Evolutionary conservation across 2,329 filamentous ascomycete species (phyloP).

Genomic region (Fusarium transvaalense): DNA sequence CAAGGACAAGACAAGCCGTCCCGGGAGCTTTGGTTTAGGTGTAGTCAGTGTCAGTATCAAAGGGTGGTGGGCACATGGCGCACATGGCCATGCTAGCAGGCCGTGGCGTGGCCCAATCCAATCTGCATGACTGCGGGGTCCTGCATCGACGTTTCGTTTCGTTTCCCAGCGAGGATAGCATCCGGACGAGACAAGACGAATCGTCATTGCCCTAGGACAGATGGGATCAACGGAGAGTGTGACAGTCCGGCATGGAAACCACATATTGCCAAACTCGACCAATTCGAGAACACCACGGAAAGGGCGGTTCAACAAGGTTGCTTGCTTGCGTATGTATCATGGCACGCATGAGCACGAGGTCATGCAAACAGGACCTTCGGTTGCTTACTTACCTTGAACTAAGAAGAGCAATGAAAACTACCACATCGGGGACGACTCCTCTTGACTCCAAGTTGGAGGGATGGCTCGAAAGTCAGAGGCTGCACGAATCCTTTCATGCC

Average conservation of each 20-base stretch:
- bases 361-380: constrained; percentile 30
- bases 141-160: constrained; percentile 44
- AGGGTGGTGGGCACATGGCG: constrained; percentile 24
- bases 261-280: neutral
- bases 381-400: constrained; percentile 1
- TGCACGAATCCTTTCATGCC: neutral
- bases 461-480: neutral
- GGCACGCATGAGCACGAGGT: constrained; percentile 39
- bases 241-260: constrained; percentile 14
- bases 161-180: constrained; percentile 29
- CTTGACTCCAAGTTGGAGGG: neutral
- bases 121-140: constrained; percentile 41
- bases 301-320: constrained; percentile 28
- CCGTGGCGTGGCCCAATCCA: constrained; percentile 7
- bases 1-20: constrained; percentile 27
- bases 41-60: constrained; percentile 18
- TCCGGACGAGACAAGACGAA: constrained; percentile 22
- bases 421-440: neutral
- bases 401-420: neutral
- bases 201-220: constrained; percentile 29
- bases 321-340: constrained; percentile 21
- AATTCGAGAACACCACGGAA: constrained; percentile 22
- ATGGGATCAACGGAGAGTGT: constrained; percentile 34
- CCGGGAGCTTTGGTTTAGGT: constrained; percentile 22
- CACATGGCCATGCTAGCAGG: constrained; percentile 43